Percentiles rank a stretch among this genome's conserved stretches.
phyloP scores from a whole-genome alignment of 2,329 filamentous ascomycete genomes.

The Cladosporium austrohemisphaericum region DNA sequence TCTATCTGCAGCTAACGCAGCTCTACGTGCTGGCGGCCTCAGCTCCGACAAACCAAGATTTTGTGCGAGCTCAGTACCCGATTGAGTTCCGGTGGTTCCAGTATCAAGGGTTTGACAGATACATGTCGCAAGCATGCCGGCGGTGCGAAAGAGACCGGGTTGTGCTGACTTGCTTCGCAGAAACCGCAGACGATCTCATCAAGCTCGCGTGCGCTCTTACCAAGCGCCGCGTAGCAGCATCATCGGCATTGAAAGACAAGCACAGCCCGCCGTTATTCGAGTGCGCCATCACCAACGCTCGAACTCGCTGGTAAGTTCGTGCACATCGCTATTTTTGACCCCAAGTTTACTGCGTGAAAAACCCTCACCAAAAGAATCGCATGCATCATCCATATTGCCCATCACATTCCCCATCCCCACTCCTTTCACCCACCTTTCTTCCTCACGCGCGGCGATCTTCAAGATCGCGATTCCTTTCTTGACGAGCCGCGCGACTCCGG shows the following conservation, averaged over 20 bases:
- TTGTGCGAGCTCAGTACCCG: slow-evolving; percentile 5
- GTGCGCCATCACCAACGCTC: slow-evolving; percentile 58
- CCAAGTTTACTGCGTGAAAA: no score
- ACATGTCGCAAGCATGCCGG: slow-evolving; percentile 3
- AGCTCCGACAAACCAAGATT: slow-evolving; percentile 6
- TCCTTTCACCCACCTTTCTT: neutral
- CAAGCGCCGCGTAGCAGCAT: slow-evolving; percentile 42
- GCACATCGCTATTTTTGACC: neutral
- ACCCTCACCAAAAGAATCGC: neutral
- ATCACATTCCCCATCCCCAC: neutral
- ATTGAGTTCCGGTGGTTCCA: neutral
- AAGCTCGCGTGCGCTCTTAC: slow-evolving; percentile 63
- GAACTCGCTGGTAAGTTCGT: slow-evolving; percentile 58
- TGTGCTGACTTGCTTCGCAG: slow-evolving; percentile 37
- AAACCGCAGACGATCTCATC: slow-evolving; percentile 62
- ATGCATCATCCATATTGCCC: neutral
- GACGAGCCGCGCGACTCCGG: slow-evolving; percentile 4
- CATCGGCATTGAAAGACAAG: slow-evolving; percentile 22
- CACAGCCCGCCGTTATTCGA: slow-evolving; percentile 44
- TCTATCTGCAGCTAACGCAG: slow-evolving; percentile 1
- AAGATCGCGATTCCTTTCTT: neutral
- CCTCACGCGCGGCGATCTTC: neutral
- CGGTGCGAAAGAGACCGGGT: slow-evolving; percentile 1
- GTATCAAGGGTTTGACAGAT: neutral
- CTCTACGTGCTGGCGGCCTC: neutral